Evolutionary conservation across 2,329 filamentous ascomycete genomes (phyloP).

Genomic region (Diaporthe sp.): DNA sequence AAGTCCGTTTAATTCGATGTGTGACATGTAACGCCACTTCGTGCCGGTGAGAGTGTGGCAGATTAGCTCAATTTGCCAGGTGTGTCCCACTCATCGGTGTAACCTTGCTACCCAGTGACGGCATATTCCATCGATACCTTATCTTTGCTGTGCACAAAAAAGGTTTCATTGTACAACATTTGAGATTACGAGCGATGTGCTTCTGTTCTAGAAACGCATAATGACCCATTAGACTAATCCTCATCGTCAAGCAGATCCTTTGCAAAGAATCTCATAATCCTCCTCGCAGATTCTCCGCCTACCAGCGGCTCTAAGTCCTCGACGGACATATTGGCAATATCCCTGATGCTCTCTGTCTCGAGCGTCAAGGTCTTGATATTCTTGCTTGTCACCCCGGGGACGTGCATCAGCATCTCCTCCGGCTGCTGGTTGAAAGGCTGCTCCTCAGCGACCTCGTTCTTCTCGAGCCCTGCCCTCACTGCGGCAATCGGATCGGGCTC

Average conservation of each 20-base stretch:
- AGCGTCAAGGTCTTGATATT: conserved; percentile 80
- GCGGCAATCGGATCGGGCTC: conserved; percentile 93
- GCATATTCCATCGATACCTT: background rate
- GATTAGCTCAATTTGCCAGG: background rate
- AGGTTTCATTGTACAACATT: background rate
- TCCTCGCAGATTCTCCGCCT: conserved; percentile 80
- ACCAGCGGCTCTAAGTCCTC: conserved; percentile 80
- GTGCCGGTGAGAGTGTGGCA: background rate
- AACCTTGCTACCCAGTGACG: background rate
- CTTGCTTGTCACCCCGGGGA: conserved; percentile 87
- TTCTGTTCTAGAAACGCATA: background rate
- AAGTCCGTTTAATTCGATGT: background rate
- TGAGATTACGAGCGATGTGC: too few relatives aligned
- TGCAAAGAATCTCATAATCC: conserved; percentile 86
- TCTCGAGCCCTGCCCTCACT: conserved; percentile 83
- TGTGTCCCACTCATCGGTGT: background rate
- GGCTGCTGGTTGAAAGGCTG: conserved; percentile 86
- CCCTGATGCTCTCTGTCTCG: conserved; percentile 80
- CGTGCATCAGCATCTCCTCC: conserved; percentile 88
- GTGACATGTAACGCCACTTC: background rate
- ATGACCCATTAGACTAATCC: conserved; percentile 40
- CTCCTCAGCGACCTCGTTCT: conserved; percentile 70
- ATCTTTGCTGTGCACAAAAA: too few relatives aligned
- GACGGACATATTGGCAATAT: conserved; percentile 88
- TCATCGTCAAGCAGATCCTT: conserved; percentile 69